These are phyloP conservation scores for Tympanopsis confertula DNA, from an alignment of 2,329 filamentous ascomycete genomes.

Conservation along the genomic window DNA sequence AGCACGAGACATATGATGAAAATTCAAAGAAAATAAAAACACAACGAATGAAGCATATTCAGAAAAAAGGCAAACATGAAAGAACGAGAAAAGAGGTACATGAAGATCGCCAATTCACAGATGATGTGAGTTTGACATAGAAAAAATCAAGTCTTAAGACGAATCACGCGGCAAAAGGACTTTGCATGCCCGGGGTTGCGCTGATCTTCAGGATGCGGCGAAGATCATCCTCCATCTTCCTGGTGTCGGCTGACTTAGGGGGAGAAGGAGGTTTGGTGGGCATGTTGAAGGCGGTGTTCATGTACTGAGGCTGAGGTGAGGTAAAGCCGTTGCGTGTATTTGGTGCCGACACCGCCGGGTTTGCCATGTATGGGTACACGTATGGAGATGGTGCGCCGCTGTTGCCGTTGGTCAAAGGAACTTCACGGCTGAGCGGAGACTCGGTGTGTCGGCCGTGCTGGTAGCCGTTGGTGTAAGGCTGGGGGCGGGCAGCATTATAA, in stretches of 20 bases:
- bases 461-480: too few species aligned
- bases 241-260: slow-evolving; percentile 19
- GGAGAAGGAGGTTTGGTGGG: slow-evolving; percentile 2
- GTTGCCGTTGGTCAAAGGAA: too few species aligned
- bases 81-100: slow-evolving; percentile 6
- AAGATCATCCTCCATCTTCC: slow-evolving; percentile 32
- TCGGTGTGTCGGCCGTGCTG: too few species aligned
- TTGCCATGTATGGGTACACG: too few species aligned
- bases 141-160: neutral
- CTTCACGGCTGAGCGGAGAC: too few species aligned
- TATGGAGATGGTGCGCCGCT: too few species aligned
- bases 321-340: too few species aligned
- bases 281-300: too few species aligned
- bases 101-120: slow-evolving; percentile 6
- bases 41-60: slow-evolving; percentile 1
- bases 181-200: slow-evolving; percentile 17
- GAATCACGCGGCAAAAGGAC: slow-evolving; percentile 11
- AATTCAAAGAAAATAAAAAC: neutral
- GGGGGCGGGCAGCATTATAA: too few species aligned
- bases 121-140: neutral
- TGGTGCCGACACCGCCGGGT: too few species aligned
- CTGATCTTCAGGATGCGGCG: slow-evolving; percentile 31
- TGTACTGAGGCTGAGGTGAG: too few species aligned
- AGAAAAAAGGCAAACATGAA: slow-evolving; percentile 5
- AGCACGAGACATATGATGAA: too few species aligned